Evolutionary conservation across 1,284 basidiomycete species (phyloP).

Genomic region (Ceratobasidium sp.): DNA sequence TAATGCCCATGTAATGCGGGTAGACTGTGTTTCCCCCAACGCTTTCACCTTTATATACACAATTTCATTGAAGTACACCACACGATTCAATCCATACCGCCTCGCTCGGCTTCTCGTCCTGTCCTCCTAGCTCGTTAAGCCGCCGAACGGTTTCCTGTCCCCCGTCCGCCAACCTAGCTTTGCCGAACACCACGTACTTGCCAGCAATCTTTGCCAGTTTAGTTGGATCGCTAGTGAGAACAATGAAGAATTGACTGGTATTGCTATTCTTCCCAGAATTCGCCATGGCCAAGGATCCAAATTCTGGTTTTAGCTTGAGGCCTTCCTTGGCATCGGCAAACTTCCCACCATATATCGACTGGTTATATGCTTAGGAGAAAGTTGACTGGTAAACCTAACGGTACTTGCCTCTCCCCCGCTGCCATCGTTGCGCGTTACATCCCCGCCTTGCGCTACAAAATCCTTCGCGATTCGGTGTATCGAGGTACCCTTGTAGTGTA

Average conservation of each 20-base stretch:
- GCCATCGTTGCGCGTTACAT: slow-evolving; percentile 59
- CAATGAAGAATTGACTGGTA: slow-evolving; percentile 58
- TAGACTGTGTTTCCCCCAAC: neutral
- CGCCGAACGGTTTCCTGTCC: slow-evolving; percentile 51
- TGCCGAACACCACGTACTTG: slow-evolving; percentile 58
- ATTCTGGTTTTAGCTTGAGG: slow-evolving; percentile 51
- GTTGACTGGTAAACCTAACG: neutral
- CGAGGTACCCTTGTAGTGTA: slow-evolving; percentile 55
- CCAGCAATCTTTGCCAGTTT: slow-evolving; percentile 55
- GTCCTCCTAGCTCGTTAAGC: slow-evolving; percentile 50
- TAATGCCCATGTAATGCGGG: neutral
- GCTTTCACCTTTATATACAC: neutral
- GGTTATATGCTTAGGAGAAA: slow-evolving; percentile 6
- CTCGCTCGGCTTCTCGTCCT: slow-evolving; percentile 51
- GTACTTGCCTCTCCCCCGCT: slow-evolving; percentile 57
- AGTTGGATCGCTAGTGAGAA: slow-evolving; percentile 53
- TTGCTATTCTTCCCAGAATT: slow-evolving; percentile 55
- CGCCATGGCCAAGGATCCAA: slow-evolving; percentile 58
- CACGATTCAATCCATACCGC: slow-evolving; percentile 58
- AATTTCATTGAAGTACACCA: slow-evolving; percentile 45
- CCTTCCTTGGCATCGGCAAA: slow-evolving; percentile 60
- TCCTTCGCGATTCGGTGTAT: slow-evolving; percentile 57
- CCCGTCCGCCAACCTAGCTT: slow-evolving; percentile 46
- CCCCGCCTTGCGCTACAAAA: slow-evolving; percentile 59
- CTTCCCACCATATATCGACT: slow-evolving; percentile 59